Percentiles rank a stretch among this genome's conserved stretches.
Evolutionary conservation across 371 early-diverging fungal genomes (phyloP).

Genomic region (Mortierella sp.): DNA sequence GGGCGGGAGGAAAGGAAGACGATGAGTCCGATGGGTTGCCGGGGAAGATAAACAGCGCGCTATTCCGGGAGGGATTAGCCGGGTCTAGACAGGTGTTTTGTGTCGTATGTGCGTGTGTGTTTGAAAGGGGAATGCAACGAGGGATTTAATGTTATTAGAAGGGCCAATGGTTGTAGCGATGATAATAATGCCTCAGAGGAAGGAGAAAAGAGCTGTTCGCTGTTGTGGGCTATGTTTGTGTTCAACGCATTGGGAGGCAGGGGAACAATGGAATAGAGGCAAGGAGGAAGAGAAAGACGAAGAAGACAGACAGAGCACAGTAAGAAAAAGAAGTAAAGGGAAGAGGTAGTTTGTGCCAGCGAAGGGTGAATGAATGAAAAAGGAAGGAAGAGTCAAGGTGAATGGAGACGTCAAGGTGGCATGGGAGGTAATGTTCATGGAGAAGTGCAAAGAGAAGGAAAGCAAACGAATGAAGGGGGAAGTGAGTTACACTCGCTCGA

Average conservation of each 20-base stretch:
- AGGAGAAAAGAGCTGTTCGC: neutral
- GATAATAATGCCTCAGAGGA: neutral
- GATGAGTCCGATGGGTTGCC: neutral
- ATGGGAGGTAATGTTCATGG: too few relatives aligned
- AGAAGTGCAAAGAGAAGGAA: too few relatives aligned
- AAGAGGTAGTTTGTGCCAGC: neutral
- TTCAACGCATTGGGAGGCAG: neutral
- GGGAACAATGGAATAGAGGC: neutral
- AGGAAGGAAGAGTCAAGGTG: too few relatives aligned
- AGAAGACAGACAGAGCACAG: neutral
- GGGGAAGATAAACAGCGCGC: neutral
- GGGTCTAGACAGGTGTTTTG: neutral
- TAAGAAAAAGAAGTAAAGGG: neutral
- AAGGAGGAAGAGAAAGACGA: neutral
- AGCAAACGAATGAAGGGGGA: too few relatives aligned
- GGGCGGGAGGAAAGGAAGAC: neutral
- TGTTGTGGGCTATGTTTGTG: neutral
- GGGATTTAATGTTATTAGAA: neutral
- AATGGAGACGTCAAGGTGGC: too few relatives aligned
- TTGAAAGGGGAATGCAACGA: too few relatives aligned
- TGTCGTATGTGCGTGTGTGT: too few relatives aligned
- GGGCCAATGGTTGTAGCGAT: neutral
- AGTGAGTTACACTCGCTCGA: too few relatives aligned
- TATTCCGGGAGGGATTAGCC: neutral
- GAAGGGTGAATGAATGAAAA: too few relatives aligned